Base-by-base conservation (phyloP, 257 asterid species). In the Petunia secreta region DNA sequence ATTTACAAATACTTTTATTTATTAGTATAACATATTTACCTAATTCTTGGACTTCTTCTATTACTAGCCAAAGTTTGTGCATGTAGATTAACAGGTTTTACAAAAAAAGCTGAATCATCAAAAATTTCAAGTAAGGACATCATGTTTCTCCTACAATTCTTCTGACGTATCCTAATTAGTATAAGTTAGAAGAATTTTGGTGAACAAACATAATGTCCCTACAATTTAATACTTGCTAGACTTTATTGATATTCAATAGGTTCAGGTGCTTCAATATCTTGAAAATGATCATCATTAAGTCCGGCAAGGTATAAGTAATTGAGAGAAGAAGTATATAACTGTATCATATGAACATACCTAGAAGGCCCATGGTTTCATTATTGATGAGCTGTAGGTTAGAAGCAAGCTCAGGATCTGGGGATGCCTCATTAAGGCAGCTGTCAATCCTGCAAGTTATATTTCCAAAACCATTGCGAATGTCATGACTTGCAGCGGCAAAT, bases 301-400 rank as follows among this genome's bases (percentile, higher is more conserved):
- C 34, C 0, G 2, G 41, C 3, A 41, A 62, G 67, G 34, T 55
- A 55, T 55, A 55, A 15, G 53, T 46, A 7, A 5, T 0, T 7
- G 62, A 80, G 63, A 76, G 67, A 8, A 41, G 6, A 37, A n/a
- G n/a, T 15, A 40, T 15, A 71, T 39, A 39, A 69, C 34, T 40
- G 0, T 7, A 8, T 25, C 55, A 69, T 69, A 3, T 4, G 25
- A 43, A 34, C 62, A 71, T 82, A 88, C 98, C 92, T 82, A 81
- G 50, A 57, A 92, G 91, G 83, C 90, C 92, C 14, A 60, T 77
- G 3, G 87, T 88, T 75, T 94, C 88, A 37, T 75, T 53, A 6
- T 79, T 25, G 16, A 82, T 79, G 63, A 69, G 79, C 14, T 37
- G 8, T 25, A 86, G 58, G 40, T 82, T 84, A 37, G 67, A 2